Percentiles rank a stretch among this genome's conserved stretches.
Conservation (phyloP, 2,329 filamentous ascomycete species). For the Lachnellula arida region DNA sequence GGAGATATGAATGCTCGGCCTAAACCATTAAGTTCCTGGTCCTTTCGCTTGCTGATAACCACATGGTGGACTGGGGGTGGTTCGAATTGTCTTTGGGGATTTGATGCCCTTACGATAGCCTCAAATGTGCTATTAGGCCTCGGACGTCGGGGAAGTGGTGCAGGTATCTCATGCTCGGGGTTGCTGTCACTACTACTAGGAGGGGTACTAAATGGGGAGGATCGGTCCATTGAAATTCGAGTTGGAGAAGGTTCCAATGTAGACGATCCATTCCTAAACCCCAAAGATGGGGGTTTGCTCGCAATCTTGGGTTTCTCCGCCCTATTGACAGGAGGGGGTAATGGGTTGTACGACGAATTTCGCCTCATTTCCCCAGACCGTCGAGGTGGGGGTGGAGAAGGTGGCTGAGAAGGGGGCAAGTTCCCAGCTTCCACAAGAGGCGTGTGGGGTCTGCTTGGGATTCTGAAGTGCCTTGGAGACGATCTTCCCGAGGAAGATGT, state of each 20-base stretch:
- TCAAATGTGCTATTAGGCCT: conserved; percentile 42
- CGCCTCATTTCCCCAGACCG: conserved; percentile 56
- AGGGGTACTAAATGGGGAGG: conserved; percentile 84
- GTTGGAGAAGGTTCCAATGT: conserved; percentile 19
- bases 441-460: conserved; percentile 52
- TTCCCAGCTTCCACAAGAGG: conserved; percentile 44
- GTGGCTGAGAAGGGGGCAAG: conserved; percentile 45
- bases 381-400: conserved; percentile 59
- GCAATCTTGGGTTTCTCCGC: conserved; percentile 69
- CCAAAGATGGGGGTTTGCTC: conserved; percentile 27
- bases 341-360: conserved; percentile 36
- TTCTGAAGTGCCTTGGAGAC: conserved; percentile 44
- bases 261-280: conserved; percentile 31
- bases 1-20: conserved; percentile 36
- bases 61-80: conserved; percentile 51
- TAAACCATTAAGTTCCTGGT: conserved; percentile 39
- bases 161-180: conserved; percentile 46
- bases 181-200: conserved; percentile 71
- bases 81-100: conserved; percentile 38
- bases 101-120: conserved; percentile 22
- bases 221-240: conserved; percentile 18
- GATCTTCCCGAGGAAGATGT: conserved; percentile 35
- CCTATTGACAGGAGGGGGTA: conserved; percentile 73
- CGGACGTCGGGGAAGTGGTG: conserved; percentile 45
- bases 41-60: conserved; percentile 39